Percentiles rank a stretch among this genome's conserved stretches.
phyloP scores from a whole-genome alignment of 2,329 filamentous ascomycete genomes.

The Penicillium sp. region DNA sequence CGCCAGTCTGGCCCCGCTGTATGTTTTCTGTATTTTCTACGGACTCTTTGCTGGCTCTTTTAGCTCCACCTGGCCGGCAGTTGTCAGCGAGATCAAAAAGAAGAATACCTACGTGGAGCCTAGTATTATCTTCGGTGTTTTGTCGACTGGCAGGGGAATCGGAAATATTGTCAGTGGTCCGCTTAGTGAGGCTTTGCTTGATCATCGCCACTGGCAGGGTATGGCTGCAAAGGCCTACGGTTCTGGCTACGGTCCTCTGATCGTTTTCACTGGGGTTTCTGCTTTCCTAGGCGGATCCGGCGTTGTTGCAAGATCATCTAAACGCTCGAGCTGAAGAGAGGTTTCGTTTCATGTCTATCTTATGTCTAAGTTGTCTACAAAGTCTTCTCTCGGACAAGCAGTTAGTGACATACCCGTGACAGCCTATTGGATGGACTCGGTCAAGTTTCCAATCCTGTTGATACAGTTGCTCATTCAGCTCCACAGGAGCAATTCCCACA shows the following conservation, averaged over 20 bases:
- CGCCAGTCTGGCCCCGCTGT: constrained; percentile 38
- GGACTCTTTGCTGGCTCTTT: constrained; percentile 46
- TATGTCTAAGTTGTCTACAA: too few relatives aligned
- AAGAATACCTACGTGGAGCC: constrained; percentile 39
- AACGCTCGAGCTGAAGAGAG: constrained; percentile 3
- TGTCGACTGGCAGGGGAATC: constrained; percentile 49
- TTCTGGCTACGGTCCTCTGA: constrained; percentile 26
- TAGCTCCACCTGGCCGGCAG: constrained; percentile 43
- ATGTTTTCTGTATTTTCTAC: constrained; percentile 42
- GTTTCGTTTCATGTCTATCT: not conserved
- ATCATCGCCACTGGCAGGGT: constrained; percentile 18
- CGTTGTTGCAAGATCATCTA: constrained; percentile 9
- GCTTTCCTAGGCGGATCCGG: constrained; percentile 16
- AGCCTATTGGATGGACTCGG: not conserved
- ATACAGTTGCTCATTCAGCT: not conserved
- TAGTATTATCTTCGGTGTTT: constrained; percentile 47
- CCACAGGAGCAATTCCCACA: not conserved
- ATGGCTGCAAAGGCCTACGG: constrained; percentile 23
- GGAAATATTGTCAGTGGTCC: constrained; percentile 50
- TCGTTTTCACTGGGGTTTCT: constrained; percentile 27
- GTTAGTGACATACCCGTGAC: not conserved
- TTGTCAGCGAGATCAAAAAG: constrained; percentile 42
- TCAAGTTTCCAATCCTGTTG: not conserved
- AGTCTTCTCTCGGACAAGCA: not conserved
- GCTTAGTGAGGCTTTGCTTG: constrained; percentile 42